Evolutionary conservation across 1,284 basidiomycete genomes (phyloP), one percentile per base, ranked within the genome.

Genomic region (Singerocomus rubriflavus): DNA sequence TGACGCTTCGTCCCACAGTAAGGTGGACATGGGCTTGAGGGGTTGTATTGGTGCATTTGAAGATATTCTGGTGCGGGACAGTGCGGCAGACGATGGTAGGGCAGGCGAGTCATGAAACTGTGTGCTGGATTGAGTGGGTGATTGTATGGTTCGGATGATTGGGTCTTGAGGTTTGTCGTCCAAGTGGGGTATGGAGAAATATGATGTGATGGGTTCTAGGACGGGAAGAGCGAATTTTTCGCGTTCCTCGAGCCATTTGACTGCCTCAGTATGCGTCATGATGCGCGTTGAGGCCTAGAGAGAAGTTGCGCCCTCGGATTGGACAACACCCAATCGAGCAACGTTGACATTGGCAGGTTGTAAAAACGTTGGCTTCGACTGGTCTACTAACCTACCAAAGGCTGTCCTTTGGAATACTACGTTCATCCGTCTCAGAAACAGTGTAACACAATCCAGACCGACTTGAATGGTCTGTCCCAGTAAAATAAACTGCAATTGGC

Each of bases 111-210:
- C 9, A 32, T 38, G 44, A 12, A 14, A 33, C 33, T 43, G 39
- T 16, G 29, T 36, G 45, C 34, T 26, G 38, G 33, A 38, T 21
- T 35, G 52, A 32, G 13, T 6, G 7, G 56, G 55, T 64, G 71
- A 61, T 31, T 73, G 73, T 29, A 85, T 57, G 16, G 74, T 69
- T 38, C 83, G 79, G 63, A 90, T 71, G 53, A 90, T 88, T 1
- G 87, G 88, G 64, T 90, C 83, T 60, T 90, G 88, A 3, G 88
- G 87, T 56, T 78, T 80, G 52, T 89, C 79, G 16, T 74, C 67
- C 35, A 91, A 67, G 13, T 56, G 66, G 7, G 84, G 82, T 27
- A 89, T 70, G 54, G 76, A 80, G 63, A 88, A 88, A 14, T 55
- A 65, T 1, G 78, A 71, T 16, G 64, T 52, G 33, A 79, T 60